Base-by-base conservation (phyloP, 2,329 filamentous ascomycete genomes). In the Arthrobotrys entomopaga region DNA sequence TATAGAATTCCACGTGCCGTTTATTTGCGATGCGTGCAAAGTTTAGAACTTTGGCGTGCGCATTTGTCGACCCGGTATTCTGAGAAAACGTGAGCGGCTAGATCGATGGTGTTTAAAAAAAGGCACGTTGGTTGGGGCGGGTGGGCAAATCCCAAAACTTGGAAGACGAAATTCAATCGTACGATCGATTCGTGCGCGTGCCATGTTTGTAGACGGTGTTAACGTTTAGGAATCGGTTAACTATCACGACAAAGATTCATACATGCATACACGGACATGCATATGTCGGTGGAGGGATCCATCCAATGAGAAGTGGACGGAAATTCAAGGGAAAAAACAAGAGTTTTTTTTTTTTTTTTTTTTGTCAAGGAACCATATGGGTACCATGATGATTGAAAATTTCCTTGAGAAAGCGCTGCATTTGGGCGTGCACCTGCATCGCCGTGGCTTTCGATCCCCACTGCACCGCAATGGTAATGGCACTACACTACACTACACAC, bases 381-480 rank as follows among this genome's bases (percentile, higher is more conserved):
- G 46, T 34, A 52, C 26, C 38, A 65, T 53, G 29, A 34, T 34
- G 29, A 8, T 34, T 34, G 5, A 34, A 34, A 34, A 34, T 34
- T 59, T 72, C 67, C 67, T 72, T 72, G 46, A 22, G 50, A 49
- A 65, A 65, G 60, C 67, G 67, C 67, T 54, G 53, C n/a, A 34
- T 72, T 72, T 65, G 34, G 53, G 57, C 57, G 48, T 67, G 46
- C 65, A 42, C 43, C 57, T 49, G 65, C 58, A 70, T 38, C 57
- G 54, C 64, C 34, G 43, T 56, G 22, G 16, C 34, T 43, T 46
- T 56, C 19, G 29, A 22, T 54, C 38, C 40, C 53, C 57, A 56
- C 22, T 13, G 6, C 13, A 13, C 42, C 42, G 15, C 13, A 46
- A 5, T 16, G 42, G 15, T 19, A 5, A 4, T 8, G 29, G 16